Evolutionary conservation across 108 stramenopile species (phyloP).

Genomic region (Conticribra weissflogii): DNA sequence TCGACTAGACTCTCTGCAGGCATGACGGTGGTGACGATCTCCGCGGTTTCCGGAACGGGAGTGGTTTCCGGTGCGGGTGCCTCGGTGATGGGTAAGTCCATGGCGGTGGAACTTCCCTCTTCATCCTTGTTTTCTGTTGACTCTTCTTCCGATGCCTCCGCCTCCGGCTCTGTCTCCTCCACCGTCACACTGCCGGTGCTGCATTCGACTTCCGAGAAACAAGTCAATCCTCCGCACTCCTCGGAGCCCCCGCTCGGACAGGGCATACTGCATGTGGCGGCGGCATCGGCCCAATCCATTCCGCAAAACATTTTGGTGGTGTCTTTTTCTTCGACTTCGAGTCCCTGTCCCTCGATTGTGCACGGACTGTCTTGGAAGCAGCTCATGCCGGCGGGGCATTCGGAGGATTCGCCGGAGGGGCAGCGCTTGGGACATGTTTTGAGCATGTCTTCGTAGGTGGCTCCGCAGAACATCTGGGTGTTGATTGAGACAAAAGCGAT

Average conservation of each 20-base stretch:
- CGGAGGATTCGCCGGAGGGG: constrained; percentile 14
- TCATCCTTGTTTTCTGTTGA: background rate
- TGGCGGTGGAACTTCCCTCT: background rate
- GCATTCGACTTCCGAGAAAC: constrained; percentile 39
- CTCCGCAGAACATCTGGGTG: constrained; percentile 20
- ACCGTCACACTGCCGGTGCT: too few species aligned
- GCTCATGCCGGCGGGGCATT: constrained; percentile 23
- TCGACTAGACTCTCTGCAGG: too few species aligned
- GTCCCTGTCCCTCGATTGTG: constrained; percentile 9
- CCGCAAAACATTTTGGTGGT: constrained; percentile 42
- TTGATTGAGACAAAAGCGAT: too few species aligned
- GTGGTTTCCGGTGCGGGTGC: constrained; percentile 1
- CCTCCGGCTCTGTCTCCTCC: too few species aligned
- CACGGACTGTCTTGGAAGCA: constrained; percentile 42
- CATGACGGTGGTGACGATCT: too few species aligned
- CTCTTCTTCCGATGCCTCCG: background rate
- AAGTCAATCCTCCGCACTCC: constrained; percentile 31
- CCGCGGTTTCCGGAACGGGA: too few species aligned
- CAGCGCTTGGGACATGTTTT: constrained; percentile 18
- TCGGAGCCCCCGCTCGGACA: constrained; percentile 25
- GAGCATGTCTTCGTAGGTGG: constrained; percentile 14
- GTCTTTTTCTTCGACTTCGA: constrained; percentile 17
- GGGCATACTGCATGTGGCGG: constrained; percentile 16
- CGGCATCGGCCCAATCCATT: constrained; percentile 9
- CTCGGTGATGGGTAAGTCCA: background rate